phyloP scores from a whole-genome alignment of 2,329 filamentous ascomycete genomes.

The Fonsecaea multimorphosa region DNA sequence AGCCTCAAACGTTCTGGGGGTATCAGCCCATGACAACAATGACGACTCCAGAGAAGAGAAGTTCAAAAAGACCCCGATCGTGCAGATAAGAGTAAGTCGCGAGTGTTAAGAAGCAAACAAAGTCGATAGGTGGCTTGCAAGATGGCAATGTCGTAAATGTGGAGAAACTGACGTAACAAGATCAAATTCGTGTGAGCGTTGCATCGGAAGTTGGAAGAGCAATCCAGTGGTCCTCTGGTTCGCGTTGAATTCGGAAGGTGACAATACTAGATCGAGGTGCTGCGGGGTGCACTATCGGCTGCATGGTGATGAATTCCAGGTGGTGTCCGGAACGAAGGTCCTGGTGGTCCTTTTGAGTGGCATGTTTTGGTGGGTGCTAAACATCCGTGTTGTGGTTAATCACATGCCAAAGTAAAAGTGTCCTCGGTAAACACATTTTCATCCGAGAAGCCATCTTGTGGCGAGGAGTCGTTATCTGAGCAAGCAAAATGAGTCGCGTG shows the following conservation, averaged over 20 bases:
- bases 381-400: slow-evolving; percentile 8
- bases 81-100: neutral
- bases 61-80: neutral
- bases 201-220: neutral
- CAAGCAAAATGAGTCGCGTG: neutral
- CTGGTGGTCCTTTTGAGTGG: neutral
- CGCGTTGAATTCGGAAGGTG: slow-evolving; percentile 14
- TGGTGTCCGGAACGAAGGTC: neutral
- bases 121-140: neutral
- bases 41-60: slow-evolving; percentile 11
- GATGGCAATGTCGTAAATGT: slow-evolving; percentile 15
- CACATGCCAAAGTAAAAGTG: slow-evolving; percentile 23
- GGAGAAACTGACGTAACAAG: slow-evolving; percentile 19
- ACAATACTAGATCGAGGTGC: neutral
- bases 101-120: neutral
- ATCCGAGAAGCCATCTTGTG: neutral
- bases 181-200: neutral
- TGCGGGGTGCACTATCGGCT: neutral
- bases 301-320: slow-evolving; percentile 11
- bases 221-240: neutral
- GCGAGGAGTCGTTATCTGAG: neutral
- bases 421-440: slow-evolving; percentile 21
- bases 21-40: slow-evolving; percentile 17
- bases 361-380: slow-evolving; percentile 1
- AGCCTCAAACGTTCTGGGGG: slow-evolving; percentile 10